phyloP scores from a whole-genome alignment of 2,329 filamentous ascomycete species.

The Aspergillus sp. region DNA sequence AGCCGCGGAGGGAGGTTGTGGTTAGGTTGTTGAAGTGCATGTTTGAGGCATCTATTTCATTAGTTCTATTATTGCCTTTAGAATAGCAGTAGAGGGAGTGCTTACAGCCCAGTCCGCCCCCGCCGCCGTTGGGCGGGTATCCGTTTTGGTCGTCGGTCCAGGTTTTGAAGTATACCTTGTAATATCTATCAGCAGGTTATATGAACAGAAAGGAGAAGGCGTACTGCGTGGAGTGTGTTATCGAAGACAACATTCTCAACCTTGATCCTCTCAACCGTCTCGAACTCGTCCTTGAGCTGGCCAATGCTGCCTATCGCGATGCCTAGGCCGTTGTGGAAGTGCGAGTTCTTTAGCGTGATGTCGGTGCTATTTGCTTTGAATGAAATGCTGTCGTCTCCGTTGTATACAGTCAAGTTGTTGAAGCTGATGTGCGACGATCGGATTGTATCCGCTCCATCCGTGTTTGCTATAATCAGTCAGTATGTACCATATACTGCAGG shows the following conservation, averaged over 20 bases:
- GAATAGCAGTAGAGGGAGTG: background rate
- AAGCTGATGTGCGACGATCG: slow-evolving; percentile 55
- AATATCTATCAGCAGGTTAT: background rate
- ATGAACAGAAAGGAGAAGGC: background rate
- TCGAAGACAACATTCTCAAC: slow-evolving; percentile 49
- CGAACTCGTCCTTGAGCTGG: slow-evolving; percentile 51
- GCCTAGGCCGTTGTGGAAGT: slow-evolving; percentile 52
- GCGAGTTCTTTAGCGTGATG: slow-evolving; percentile 51
- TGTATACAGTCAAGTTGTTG: slow-evolving; percentile 50
- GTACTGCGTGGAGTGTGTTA: slow-evolving; percentile 47
- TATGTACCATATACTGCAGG: too few relatives aligned
- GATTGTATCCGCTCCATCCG: slow-evolving; percentile 56
- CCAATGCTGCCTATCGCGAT: slow-evolving; percentile 60
- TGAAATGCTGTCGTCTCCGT: slow-evolving; percentile 56
- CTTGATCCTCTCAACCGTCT: slow-evolving; percentile 52
- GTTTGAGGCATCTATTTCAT: slow-evolving; percentile 30
- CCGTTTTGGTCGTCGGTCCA: slow-evolving; percentile 56
- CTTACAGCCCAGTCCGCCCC: slow-evolving; percentile 56
- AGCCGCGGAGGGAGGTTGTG: slow-evolving; percentile 26
- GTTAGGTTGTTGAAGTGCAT: slow-evolving; percentile 39
- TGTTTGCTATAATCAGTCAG: slow-evolving; percentile 27
- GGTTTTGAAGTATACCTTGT: slow-evolving; percentile 54
- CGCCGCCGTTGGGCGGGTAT: slow-evolving; percentile 59
- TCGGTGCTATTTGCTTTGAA: slow-evolving; percentile 58
- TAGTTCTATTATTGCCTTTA: background rate